Evolutionary conservation across 495 filamentous ascomycete species (phyloP), one percentile per base, ranked within the genome.

Genomic region (Penicillium canescens): DNA sequence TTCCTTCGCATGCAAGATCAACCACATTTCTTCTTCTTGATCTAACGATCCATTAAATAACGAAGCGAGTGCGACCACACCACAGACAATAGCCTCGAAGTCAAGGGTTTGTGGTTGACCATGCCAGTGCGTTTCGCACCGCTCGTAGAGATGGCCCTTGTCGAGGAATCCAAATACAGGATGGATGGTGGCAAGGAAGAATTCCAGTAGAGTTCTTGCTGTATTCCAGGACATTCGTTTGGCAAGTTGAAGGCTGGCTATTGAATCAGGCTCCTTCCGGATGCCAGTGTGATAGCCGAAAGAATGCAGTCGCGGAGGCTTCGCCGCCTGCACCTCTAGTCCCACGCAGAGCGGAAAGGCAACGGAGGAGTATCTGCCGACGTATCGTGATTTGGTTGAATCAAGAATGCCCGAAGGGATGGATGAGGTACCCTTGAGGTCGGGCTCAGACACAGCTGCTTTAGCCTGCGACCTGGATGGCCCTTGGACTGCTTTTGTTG

Each of bases 201-300:
- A 46, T 13, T 66, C 58, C 7, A 70, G 46, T 31, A 66, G 56
- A 23, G 39, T 43, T 43, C 63, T 59, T 37, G 62, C 54, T 24
- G 62, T 59, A 5, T 61, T 54, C 55, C 59, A 57, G 14, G 67
- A 49, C 12, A 75, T 52, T 1, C 60, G 56, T 11, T 65, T 50
- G 3, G 52, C 54, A 10, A 73, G 37, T 12, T 52, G 45, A 8
- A 38, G 46, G 13, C 47, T 51, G 11, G 56, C 46, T 4, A 55
- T 46, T 40, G 51, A 55, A 1, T 46, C 46, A 16, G 53, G 50
- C 42, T 71, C 75, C 9, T 59, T 37, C 31, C 76, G 62, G 14
- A 65, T 69, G 2, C 74, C 72, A 4, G 63, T 50, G 52, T 78
- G 73, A 61, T 76, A 80, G 9, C 63, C 77, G 60, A 76, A 80